Percentiles rank a stretch among this genome's conserved stretches.
Conservation (phyloP, 2,329 filamentous ascomycete genomes). For the Trichophaea hybrida region DNA sequence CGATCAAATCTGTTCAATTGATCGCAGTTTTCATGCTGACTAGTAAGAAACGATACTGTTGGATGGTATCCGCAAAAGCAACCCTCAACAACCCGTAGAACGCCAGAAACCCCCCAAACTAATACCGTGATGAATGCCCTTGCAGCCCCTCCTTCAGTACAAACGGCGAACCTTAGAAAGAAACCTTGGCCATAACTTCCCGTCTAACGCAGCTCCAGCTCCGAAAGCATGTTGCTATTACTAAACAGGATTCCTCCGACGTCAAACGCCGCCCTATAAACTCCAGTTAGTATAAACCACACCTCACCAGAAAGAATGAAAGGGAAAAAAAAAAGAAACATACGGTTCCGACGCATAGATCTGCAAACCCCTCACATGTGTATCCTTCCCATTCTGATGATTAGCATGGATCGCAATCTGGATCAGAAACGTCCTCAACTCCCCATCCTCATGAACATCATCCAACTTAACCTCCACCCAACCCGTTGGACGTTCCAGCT, state of each 20-base stretch:
- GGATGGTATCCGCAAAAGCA: neutral
- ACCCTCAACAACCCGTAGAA: neutral
- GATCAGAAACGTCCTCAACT: constrained; percentile 74
- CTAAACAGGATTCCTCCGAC: constrained; percentile 23
- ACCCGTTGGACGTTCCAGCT: constrained; percentile 62
- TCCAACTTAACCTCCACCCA: constrained; percentile 76
- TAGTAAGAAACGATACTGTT: no score
- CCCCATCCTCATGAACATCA: constrained; percentile 40
- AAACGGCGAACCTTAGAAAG: neutral
- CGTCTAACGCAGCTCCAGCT: constrained; percentile 25
- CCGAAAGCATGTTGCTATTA: constrained; percentile 24
- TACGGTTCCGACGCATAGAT: constrained; percentile 45
- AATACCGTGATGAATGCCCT: neutral
- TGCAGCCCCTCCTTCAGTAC: neutral
- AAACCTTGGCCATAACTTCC: neutral
- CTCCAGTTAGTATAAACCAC: neutral
- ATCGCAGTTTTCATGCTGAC: neutral
- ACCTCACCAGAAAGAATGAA: neutral
- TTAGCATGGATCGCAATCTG: constrained; percentile 89
- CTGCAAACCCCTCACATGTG: constrained; percentile 86
- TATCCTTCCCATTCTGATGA: constrained; percentile 98
- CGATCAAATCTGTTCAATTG: neutral
- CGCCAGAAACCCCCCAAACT: neutral
- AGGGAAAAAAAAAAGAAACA: neutral
- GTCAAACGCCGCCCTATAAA: constrained; percentile 2